These are phyloP conservation scores for Penicillium salamii DNA, from an alignment of 495 filamentous ascomycete genomes.

Conservation along the genomic window DNA sequence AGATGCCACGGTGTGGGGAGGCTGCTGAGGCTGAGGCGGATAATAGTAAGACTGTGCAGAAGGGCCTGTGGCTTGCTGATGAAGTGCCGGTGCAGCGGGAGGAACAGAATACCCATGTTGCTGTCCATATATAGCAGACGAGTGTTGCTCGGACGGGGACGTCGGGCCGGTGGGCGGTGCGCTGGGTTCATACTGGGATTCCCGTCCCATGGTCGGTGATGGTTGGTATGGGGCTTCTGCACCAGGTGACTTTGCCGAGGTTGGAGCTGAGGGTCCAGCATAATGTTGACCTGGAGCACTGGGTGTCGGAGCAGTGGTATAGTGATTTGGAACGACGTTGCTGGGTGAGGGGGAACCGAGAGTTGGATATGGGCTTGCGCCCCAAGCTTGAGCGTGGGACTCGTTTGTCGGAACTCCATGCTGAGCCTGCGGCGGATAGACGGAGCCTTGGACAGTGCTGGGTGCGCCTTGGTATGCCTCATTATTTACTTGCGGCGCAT, in stretches of 20 bases:
- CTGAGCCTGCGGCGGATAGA: constrained; percentile 23
- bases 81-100: constrained; percentile 14
- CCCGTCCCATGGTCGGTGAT: constrained; percentile 27
- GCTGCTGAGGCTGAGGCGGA: constrained; percentile 40
- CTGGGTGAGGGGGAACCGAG: constrained; percentile 29
- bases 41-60: constrained; percentile 38
- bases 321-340: constrained; percentile 16
- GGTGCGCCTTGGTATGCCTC: constrained; percentile 16
- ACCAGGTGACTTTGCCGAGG: constrained; percentile 16
- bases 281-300: constrained; percentile 31
- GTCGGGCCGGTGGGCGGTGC: constrained; percentile 15
- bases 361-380: constrained; percentile 24
- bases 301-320: constrained; percentile 13
- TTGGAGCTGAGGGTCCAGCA: constrained; percentile 25
- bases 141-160: constrained; percentile 27
- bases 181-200: constrained; percentile 33
- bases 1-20: constrained; percentile 37
- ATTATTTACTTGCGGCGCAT: constrained; percentile 40
- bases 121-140: constrained; percentile 26
- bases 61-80: constrained; percentile 29
- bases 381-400: constrained; percentile 25
- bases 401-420: constrained; percentile 22
- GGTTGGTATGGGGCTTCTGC: constrained; percentile 26
- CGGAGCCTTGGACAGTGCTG: constrained; percentile 24
- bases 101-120: constrained; percentile 34